Percentiles rank a stretch among this genome's conserved stretches.
These are phyloP conservation scores for Tylopilus intermedius DNA, from an alignment of 768 basidiomycete species.

Conservation along the genomic window DNA sequence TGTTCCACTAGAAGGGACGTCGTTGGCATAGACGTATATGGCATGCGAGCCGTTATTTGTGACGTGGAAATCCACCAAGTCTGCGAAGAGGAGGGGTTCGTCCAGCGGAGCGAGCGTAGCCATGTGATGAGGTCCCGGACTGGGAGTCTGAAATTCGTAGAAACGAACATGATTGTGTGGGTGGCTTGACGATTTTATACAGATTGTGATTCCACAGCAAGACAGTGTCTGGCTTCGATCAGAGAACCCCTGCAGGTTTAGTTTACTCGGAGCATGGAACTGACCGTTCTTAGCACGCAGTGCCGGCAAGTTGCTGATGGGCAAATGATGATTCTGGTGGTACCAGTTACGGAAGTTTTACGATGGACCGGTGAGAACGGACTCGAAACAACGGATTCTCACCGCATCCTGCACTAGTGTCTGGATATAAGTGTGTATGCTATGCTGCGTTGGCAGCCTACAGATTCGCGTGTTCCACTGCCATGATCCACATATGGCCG, in stretches of 20 bases:
- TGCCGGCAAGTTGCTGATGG: neutral
- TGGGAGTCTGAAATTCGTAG: neutral
- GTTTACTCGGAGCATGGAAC: neutral
- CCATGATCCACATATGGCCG: no score
- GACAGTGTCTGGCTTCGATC: neutral
- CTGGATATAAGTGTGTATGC: no score
- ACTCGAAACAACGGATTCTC: neutral
- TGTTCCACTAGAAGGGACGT: conserved; percentile 5
- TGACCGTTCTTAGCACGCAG: neutral
- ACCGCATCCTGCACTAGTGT: no score
- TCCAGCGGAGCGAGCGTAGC: conserved; percentile 16
- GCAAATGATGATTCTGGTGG: neutral
- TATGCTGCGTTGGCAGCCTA: no score
- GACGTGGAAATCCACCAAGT: conserved; percentile 24
- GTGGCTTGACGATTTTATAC: neutral
- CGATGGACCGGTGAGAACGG: neutral
- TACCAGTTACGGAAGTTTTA: neutral
- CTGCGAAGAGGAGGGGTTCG: conserved; percentile 14
- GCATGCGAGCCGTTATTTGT: conserved; percentile 12
- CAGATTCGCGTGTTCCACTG: no score
- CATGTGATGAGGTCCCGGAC: neutral
- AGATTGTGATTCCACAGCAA: neutral
- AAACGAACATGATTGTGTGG: neutral
- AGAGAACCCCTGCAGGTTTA: neutral
- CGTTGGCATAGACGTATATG: conserved; percentile 14